Conservation (phyloP, 2,329 filamentous ascomycete genomes). For the Sphaceloma murrayae region DNA sequence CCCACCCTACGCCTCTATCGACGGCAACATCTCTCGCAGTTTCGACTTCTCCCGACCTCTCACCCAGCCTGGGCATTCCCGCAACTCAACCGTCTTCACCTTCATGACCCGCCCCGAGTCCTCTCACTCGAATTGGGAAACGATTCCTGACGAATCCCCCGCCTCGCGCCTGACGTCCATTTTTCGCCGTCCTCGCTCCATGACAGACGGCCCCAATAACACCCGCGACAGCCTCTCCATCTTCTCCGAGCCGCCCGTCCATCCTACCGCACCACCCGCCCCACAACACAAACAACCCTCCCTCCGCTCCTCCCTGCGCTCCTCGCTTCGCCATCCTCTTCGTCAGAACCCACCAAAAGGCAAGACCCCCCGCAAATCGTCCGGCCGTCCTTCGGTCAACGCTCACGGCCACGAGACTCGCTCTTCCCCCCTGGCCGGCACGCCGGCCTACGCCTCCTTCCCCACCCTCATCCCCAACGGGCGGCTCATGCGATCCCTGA, state of each 20-base stretch:
- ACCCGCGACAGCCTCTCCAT: slow-evolving; percentile 18
- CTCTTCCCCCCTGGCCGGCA: slow-evolving; percentile 8
- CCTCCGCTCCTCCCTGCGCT: slow-evolving; percentile 15
- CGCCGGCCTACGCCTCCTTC: slow-evolving; percentile 20
- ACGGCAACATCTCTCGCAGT: background rate
- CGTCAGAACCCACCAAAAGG: slow-evolving; percentile 16
- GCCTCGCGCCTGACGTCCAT: slow-evolving; percentile 29
- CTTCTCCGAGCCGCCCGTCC: slow-evolving; percentile 13
- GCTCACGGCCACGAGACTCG: background rate
- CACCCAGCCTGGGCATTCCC: background rate
- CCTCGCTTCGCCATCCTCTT: slow-evolving; percentile 12
- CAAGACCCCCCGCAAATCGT: slow-evolving; percentile 2
- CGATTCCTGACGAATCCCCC: slow-evolving; percentile 15
- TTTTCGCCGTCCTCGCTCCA: slow-evolving; percentile 26
- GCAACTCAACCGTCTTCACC: slow-evolving; percentile 15
- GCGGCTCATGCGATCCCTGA: slow-evolving; percentile 22
- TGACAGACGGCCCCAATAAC: slow-evolving; percentile 16
- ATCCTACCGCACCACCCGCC: slow-evolving; percentile 22
- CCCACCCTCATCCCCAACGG: slow-evolving; percentile 26
- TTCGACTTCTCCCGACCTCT: slow-evolving; percentile 4
- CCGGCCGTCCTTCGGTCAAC: slow-evolving; percentile 3
- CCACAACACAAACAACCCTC: slow-evolving; percentile 21
- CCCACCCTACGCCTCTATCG: slow-evolving; percentile 10
- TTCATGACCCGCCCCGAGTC: slow-evolving; percentile 16
- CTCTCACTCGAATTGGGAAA: slow-evolving; percentile 12